Evolutionary conservation across 2,329 filamentous ascomycete species (phyloP).

Genomic region (Bertia moriformis): DNA sequence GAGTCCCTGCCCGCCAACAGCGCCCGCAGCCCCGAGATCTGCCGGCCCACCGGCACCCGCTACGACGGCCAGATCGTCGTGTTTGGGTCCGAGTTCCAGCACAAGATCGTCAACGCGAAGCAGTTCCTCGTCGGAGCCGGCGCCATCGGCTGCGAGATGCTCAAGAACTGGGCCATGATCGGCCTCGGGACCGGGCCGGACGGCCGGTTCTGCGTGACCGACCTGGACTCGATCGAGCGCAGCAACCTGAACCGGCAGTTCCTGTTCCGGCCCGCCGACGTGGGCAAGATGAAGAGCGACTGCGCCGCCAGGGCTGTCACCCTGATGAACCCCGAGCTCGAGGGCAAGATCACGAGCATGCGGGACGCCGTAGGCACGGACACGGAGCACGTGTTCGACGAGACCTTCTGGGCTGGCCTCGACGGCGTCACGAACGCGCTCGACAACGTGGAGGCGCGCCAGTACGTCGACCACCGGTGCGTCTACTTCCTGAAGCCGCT

Average conservation of each 20-base stretch:
- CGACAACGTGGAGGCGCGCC: slow-evolving; percentile 92
- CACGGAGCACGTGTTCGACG: slow-evolving; percentile 87
- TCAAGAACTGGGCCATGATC: slow-evolving; percentile 99
- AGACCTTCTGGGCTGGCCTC: slow-evolving; percentile 73
- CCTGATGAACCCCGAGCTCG: slow-evolving; percentile 85
- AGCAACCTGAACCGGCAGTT: slow-evolving; percentile 98
- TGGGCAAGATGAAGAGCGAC: slow-evolving; percentile 93
- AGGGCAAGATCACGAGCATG: slow-evolving; percentile 69
- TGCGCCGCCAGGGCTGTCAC: slow-evolving; percentile 76
- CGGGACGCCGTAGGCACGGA: slow-evolving; percentile 84
- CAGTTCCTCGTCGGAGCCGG: slow-evolving; percentile 93
- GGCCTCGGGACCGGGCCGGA: slow-evolving; percentile 77
- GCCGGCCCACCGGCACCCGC: slow-evolving; percentile 69
- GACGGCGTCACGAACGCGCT: slow-evolving; percentile 93
- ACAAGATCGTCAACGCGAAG: slow-evolving; percentile 78
- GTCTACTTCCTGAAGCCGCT: slow-evolving; percentile 97
- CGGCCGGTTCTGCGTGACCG: slow-evolving; percentile 81
- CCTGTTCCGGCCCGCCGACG: slow-evolving; percentile 82
- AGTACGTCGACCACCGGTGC: slow-evolving; percentile 88
- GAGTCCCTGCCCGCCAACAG: slow-evolving; percentile 73
- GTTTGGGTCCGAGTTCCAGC: slow-evolving; percentile 83
- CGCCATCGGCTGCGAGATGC: slow-evolving; percentile 95
- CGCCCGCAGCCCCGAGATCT: slow-evolving; percentile 69
- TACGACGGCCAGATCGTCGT: slow-evolving; percentile 97
- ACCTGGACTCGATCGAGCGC: slow-evolving; percentile 98